These are phyloP conservation scores for Helichrysum umbraculigerum DNA, from an alignment of 129 eudicot genomes.

Conservation along the genomic window DNA sequence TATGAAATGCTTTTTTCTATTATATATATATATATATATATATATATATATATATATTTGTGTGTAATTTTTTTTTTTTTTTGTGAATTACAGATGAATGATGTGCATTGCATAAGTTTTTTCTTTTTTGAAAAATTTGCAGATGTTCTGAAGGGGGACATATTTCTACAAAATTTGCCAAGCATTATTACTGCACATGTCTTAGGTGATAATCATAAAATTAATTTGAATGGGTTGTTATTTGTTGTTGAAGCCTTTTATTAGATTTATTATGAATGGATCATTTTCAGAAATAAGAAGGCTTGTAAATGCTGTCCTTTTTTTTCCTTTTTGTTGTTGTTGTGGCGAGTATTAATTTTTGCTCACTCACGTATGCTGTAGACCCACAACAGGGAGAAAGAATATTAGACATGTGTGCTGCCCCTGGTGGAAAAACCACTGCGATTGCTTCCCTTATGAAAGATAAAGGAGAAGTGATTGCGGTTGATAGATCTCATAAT, in stretches of 20 bases:
- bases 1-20: too few species aligned
- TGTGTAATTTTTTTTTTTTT: too few species aligned
- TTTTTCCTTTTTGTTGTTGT: neutral
- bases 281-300: neutral
- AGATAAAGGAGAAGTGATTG: slow-evolving; percentile 87
- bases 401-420: slow-evolving; percentile 97
- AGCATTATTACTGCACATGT: slow-evolving; percentile 91
- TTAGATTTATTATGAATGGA: neutral
- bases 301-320: neutral
- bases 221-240: too few species aligned
- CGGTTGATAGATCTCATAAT: slow-evolving; percentile 94
- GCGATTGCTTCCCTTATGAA: slow-evolving; percentile 95
- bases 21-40: too few species aligned
- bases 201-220: too few species aligned
- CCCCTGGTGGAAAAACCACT: slow-evolving; percentile 99
- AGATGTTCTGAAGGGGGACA: slow-evolving; percentile 94
- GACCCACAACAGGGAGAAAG: slow-evolving; percentile 96
- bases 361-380: slow-evolving; percentile 25
- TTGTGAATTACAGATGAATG: neutral
- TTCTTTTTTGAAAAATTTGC: slow-evolving; percentile 19
- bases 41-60: neutral
- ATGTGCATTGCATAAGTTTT: neutral
- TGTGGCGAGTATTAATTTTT: neutral
- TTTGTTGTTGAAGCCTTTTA: neutral
- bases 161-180: slow-evolving; percentile 96